Conservation (phyloP, 257 asterid species). For the Knoxia roxburghii region DNA sequence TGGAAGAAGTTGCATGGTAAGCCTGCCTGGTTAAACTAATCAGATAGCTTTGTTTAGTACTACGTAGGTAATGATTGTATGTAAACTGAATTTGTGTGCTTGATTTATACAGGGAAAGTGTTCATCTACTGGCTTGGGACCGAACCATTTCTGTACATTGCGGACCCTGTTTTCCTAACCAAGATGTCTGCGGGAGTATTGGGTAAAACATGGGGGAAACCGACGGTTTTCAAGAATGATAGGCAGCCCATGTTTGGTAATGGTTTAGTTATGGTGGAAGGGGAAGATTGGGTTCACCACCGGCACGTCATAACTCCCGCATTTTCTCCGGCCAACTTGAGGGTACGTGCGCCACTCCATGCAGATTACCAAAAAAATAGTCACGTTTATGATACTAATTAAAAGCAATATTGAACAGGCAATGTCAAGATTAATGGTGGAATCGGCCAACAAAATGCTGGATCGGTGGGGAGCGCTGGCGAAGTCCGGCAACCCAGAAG, state of each 20-base stretch:
- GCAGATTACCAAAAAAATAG: no score
- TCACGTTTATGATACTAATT: no score
- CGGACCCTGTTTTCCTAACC: conserved; percentile 72
- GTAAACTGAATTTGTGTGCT: no score
- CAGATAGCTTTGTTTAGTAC: no score
- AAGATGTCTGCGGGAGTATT: conserved; percentile 51
- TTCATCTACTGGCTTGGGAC: conserved; percentile 79
- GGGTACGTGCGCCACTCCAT: no score
- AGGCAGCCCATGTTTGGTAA: conserved; percentile 88
- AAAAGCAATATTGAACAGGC: conserved; percentile 31
- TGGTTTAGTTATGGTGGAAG: conserved; percentile 82
- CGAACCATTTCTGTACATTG: conserved; percentile 79
- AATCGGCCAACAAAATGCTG: conserved; percentile 55
- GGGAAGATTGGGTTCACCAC: conserved; percentile 91
- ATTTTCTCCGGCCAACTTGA: conserved; percentile 63
- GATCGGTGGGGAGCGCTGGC: conserved; percentile 51
- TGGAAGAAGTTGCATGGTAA: conserved; percentile 79
- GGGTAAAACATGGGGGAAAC: conserved; percentile 90
- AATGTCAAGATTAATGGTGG: conserved; percentile 72
- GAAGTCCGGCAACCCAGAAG: conserved; percentile 45
- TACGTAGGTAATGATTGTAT: no score
- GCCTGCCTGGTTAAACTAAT: no score
- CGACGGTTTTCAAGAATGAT: conserved; percentile 66
- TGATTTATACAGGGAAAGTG: conserved; percentile 57
- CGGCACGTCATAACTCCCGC: conserved; percentile 80